Conservation (phyloP, 2,329 filamentous ascomycete genomes). For the Emergomyces orientalis region DNA sequence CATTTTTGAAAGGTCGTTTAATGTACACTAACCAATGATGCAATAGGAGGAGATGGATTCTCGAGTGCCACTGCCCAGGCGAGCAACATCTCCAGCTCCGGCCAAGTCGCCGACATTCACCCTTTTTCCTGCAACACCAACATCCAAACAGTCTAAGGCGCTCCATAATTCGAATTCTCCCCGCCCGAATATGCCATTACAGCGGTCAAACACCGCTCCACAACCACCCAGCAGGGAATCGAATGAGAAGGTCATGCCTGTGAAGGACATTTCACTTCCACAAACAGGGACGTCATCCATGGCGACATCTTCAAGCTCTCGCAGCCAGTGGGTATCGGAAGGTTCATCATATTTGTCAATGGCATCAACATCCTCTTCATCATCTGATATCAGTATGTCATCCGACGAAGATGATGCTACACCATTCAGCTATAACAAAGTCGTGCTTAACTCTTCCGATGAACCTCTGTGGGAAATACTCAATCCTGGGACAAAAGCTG, state of each 20-base stretch:
- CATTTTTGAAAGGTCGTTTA: neutral
- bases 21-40: neutral
- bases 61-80: constrained; percentile 21
- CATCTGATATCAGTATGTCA: constrained; percentile 2
- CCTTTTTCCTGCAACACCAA: constrained; percentile 30
- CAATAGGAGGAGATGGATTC: constrained; percentile 11
- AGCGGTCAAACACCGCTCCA: constrained; percentile 20
- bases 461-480: constrained; percentile 16
- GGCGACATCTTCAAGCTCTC: constrained; percentile 3
- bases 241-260: constrained; percentile 1
- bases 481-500: constrained; percentile 7
- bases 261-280: neutral
- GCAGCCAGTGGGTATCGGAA: constrained; percentile 3
- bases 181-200: constrained; percentile 20
- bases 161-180: constrained; percentile 17
- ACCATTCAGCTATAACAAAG: constrained; percentile 10
- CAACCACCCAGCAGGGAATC: constrained; percentile 1
- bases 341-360: constrained; percentile 9
- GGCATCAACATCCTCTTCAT: constrained; percentile 7
- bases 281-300: neutral
- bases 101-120: constrained; percentile 31
- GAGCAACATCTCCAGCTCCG: constrained; percentile 30
- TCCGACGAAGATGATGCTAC: constrained; percentile 10
- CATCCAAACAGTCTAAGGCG: constrained; percentile 24
- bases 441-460: constrained; percentile 5